A percentile compares a stretch with the other conserved stretches of the same genome.
Conservation (phyloP, 208 protist species). For the Trypanosoma scelopori region DNA sequence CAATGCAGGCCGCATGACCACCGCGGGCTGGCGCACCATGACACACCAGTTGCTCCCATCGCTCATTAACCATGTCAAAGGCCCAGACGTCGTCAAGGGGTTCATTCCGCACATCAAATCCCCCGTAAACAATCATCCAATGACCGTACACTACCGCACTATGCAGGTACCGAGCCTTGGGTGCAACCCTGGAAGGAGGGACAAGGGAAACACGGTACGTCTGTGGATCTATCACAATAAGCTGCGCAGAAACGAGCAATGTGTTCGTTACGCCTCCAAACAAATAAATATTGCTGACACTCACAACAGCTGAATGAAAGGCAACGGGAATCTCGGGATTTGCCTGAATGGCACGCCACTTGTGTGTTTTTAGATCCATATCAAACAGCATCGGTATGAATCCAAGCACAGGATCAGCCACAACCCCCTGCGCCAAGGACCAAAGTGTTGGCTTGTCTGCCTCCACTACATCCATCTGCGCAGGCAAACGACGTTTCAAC, state of each 20-base stretch:
- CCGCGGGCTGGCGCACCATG: constrained; percentile 40
- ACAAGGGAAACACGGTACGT: constrained; percentile 64
- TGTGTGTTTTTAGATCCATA: constrained; percentile 60
- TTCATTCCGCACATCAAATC: constrained; percentile 73
- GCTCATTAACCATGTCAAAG: constrained; percentile 77
- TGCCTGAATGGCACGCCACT: constrained; percentile 78
- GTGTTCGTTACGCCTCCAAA: constrained; percentile 82
- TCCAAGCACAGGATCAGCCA: constrained; percentile 33
- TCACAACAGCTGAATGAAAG: constrained; percentile 71
- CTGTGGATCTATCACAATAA: constrained; percentile 60
- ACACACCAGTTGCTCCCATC: constrained; percentile 69
- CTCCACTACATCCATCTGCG: neutral
- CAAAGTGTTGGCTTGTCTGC: constrained; percentile 19
- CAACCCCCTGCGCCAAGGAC: constrained; percentile 2
- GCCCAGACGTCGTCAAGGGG: constrained; percentile 69
- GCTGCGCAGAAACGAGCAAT: constrained; percentile 59
- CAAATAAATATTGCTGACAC: constrained; percentile 56
- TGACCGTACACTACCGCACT: constrained; percentile 70
- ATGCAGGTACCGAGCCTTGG: constrained; percentile 67
- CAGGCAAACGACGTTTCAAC: neutral
- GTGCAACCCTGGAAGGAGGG: constrained; percentile 2
- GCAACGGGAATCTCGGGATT: constrained; percentile 54
- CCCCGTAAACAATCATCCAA: constrained; percentile 85
- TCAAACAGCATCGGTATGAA: constrained; percentile 84
- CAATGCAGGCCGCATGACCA: constrained; percentile 66